phyloP scores from a whole-genome alignment of 441 rosid species.

The Rhodomyrtus psidioides region DNA sequence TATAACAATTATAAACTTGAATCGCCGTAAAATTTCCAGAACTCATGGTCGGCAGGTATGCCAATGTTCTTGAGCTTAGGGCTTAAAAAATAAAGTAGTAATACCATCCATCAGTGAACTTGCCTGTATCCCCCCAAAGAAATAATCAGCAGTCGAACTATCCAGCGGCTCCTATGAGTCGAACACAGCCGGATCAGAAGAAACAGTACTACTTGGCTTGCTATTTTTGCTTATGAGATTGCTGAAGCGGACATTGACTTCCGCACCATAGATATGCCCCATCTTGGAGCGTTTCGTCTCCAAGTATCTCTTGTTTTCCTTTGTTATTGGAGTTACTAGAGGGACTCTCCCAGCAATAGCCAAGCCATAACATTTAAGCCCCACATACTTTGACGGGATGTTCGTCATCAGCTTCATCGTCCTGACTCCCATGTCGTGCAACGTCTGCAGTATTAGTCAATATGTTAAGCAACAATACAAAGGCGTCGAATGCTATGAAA shows the following conservation, averaged over 20 bases:
- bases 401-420: conserved; percentile 14
- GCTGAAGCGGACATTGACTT: conserved; percentile 24
- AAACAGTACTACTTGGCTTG: background rate
- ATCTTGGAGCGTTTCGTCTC: conserved; percentile 11
- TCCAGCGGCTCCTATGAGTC: background rate
- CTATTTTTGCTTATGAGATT: conserved; percentile 12
- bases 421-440: conserved; percentile 2
- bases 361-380: conserved; percentile 10
- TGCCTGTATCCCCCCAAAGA: background rate
- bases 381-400: background rate
- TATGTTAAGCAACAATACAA: background rate
- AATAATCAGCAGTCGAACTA: background rate
- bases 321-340: no score
- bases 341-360: conserved; percentile 1
- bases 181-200: conserved; percentile 9
- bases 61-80: background rate
- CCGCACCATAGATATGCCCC: conserved; percentile 56
- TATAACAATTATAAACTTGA: background rate
- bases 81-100: background rate
- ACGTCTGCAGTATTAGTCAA: background rate
- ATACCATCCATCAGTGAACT: background rate
- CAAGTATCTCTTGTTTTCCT: no score
- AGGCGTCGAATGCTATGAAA: background rate
- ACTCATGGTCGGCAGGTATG: background rate
- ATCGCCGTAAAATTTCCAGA: no score